Evolutionary conservation across 179 eudicot species (phyloP).

Genomic region (Drosera spatulata): DNA sequence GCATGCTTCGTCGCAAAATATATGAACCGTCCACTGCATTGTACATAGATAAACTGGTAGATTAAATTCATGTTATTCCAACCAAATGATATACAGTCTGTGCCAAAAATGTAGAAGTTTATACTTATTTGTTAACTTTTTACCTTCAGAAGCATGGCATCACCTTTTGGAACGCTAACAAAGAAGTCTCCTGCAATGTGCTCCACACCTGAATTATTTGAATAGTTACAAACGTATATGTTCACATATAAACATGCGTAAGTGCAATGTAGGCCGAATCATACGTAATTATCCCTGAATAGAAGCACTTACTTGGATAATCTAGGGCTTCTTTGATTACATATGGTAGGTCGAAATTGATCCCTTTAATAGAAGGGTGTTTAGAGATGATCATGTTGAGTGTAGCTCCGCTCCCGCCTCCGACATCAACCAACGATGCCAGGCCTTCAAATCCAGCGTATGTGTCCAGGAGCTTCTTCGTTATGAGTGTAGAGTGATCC

Average conservation of each 20-base stretch:
- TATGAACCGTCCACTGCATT: slow-evolving; percentile 19
- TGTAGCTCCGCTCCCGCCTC: slow-evolving; percentile 4
- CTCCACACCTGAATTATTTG: slow-evolving; percentile 13
- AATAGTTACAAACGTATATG: neutral
- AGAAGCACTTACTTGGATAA: neutral
- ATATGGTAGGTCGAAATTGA: slow-evolving; percentile 2
- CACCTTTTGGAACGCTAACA: slow-evolving; percentile 1
- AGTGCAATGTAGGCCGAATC: neutral
- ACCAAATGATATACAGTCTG: neutral
- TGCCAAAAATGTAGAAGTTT: neutral
- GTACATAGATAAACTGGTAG: neutral
- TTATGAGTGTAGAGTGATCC: neutral
- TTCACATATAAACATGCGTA: neutral
- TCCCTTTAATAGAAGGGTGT: slow-evolving; percentile 2
- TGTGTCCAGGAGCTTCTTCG: neutral
- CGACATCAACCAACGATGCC: slow-evolving; percentile 1
- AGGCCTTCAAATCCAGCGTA: slow-evolving; percentile 4
- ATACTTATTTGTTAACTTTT: neutral
- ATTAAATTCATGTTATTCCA: neutral
- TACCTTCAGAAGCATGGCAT: slow-evolving; percentile 24
- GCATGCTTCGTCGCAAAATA: slow-evolving; percentile 18
- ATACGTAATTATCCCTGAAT: neutral
- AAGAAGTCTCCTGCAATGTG: slow-evolving; percentile 36
- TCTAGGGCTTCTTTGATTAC: slow-evolving; percentile 3
- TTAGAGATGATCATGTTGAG: slow-evolving; percentile 8